These are phyloP conservation scores for Rhodomyrtus psidioides DNA, from an alignment of 441 rosid genomes.

Conservation along the genomic window DNA sequence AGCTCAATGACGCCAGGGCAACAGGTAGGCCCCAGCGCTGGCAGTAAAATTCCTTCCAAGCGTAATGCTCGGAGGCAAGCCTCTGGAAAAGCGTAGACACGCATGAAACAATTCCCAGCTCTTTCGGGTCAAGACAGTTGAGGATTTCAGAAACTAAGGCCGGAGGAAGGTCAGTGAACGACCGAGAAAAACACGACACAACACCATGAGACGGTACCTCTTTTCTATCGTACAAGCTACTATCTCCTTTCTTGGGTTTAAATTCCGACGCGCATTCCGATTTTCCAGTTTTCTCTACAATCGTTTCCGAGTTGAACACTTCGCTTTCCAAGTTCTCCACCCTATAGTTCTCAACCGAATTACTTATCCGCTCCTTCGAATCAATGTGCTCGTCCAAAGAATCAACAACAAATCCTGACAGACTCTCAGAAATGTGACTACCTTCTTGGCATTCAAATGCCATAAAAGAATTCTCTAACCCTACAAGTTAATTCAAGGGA, in stretches of 20 bases:
- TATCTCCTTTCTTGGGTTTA: constrained; percentile 26
- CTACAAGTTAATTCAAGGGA: not conserved
- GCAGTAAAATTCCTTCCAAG: constrained; percentile 80
- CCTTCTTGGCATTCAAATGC: constrained; percentile 17
- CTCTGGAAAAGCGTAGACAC: constrained; percentile 57
- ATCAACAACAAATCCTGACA: constrained; percentile 6
- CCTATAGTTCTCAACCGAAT: not conserved
- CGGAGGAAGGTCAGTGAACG: constrained; percentile 74
- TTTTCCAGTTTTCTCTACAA: constrained; percentile 18
- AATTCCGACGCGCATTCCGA: constrained; percentile 7
- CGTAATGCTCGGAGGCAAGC: constrained; percentile 70
- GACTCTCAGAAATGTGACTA: not conserved
- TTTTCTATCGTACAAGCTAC: constrained; percentile 18
- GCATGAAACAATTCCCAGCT: constrained; percentile 77
- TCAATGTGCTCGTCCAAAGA: not conserved
- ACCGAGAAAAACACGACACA: constrained; percentile 16
- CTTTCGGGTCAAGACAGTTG: constrained; percentile 72
- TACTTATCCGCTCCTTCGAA: not conserved
- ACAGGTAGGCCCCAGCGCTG: constrained; percentile 84
- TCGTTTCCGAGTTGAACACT: not conserved
- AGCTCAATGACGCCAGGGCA: constrained; percentile 9
- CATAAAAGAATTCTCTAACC: constrained; percentile 8
- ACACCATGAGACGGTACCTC: constrained; percentile 29
- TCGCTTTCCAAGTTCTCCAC: constrained; percentile 3
- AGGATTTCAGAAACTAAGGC: constrained; percentile 77